Percentiles rank a stretch among this genome's conserved stretches.
Evolutionary conservation across 352 stramenopile species (phyloP).

Genomic region (Pythium coloratum): DNA sequence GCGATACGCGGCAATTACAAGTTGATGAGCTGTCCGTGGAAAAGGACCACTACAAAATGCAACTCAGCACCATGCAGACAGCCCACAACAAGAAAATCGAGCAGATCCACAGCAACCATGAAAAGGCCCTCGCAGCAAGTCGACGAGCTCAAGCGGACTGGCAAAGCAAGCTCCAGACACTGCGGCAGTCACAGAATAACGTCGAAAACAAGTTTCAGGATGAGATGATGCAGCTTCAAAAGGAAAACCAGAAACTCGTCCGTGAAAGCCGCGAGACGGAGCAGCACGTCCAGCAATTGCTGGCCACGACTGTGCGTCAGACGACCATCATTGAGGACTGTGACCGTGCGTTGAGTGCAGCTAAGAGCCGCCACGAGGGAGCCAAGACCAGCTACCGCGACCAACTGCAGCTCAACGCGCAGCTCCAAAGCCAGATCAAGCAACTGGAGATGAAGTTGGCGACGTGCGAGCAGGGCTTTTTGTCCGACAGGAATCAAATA

Average conservation of each 20-base stretch:
- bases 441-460: conserved; percentile 41
- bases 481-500: conserved; percentile 21
- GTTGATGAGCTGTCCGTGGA: conserved; percentile 36
- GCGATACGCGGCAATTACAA: conserved; percentile 35
- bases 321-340: conserved; percentile 78
- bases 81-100: conserved; percentile 33
- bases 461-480: conserved; percentile 21
- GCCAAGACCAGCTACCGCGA: conserved; percentile 43
- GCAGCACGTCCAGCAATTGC: conserved; percentile 48
- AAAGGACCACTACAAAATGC: conserved; percentile 30
- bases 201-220: conserved; percentile 29
- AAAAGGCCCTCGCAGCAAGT: conserved; percentile 27
- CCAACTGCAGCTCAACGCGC: conserved; percentile 36
- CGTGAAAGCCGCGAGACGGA: conserved; percentile 35
- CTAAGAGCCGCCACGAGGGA: conserved; percentile 38
- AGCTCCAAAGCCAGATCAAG: conserved; percentile 36
- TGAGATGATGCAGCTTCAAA: conserved; percentile 32
- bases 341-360: conserved; percentile 52
- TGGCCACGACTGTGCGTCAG: conserved; percentile 62
- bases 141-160: conserved; percentile 35
- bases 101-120: conserved; percentile 39
- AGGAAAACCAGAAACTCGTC: conserved; percentile 34
- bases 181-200: conserved; percentile 24
- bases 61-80: conserved; percentile 29
- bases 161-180: conserved; percentile 28